Evolutionary conservation across 2,329 filamentous ascomycete genomes (phyloP).

Genomic region (Neofusicoccum umdonicola): DNA sequence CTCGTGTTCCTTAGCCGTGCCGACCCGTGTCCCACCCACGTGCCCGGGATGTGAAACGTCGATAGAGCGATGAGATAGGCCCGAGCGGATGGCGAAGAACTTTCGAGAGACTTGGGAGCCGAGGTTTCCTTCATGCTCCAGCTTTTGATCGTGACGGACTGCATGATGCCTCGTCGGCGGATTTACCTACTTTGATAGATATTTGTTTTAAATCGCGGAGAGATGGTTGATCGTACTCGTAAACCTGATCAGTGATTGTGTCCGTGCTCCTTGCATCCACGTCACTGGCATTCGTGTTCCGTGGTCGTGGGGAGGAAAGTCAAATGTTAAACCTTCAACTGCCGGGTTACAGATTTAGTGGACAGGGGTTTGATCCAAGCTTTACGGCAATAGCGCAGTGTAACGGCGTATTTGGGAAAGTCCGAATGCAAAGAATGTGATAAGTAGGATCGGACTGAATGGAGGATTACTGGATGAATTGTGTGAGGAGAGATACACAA

Average conservation of each 20-base stretch:
- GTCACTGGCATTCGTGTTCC: not conserved
- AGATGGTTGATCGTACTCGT: too few species aligned
- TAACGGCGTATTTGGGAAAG: not conserved
- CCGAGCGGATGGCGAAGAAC: not conserved
- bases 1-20: not conserved
- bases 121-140: not conserved
- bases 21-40: not conserved
- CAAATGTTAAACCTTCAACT: not conserved
- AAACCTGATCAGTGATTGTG: not conserved
- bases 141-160: not conserved
- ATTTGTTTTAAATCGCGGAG: too few species aligned
- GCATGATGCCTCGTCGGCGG: not conserved
- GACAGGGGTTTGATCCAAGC: not conserved
- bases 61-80: not conserved
- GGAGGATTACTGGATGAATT: not conserved
- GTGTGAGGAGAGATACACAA: not conserved
- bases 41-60: not conserved
- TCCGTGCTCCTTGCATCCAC: not conserved
- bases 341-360: not conserved
- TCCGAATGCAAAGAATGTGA: not conserved
- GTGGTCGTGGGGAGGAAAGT: not conserved
- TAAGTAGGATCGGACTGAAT: not conserved
- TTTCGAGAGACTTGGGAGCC: not conserved
- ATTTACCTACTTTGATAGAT: not conserved
- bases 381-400: not conserved